Evolutionary conservation across 495 filamentous ascomycete species (phyloP).

Genomic region (Aspergillus steynii): DNA sequence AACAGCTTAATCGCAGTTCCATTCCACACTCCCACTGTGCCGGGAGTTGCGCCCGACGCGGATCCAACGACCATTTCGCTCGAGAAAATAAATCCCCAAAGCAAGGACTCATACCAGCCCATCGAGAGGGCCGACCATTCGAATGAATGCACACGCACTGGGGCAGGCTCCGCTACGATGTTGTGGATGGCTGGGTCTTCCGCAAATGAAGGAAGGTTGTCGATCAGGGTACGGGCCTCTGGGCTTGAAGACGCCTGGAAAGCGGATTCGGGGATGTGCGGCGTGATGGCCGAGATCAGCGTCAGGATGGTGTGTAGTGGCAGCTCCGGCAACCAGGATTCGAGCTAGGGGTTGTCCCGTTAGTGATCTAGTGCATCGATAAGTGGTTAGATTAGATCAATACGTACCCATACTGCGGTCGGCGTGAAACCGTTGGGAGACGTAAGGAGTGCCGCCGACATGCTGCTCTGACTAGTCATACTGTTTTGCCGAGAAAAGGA

Average conservation of each 20-base stretch:
- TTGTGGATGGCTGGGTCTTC: slow-evolving; percentile 63
- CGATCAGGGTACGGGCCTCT: slow-evolving; percentile 38
- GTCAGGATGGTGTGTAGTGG: slow-evolving; percentile 89
- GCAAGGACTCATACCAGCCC: slow-evolving; percentile 93
- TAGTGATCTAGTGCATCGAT: slow-evolving; percentile 8
- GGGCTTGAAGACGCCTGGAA: slow-evolving; percentile 26
- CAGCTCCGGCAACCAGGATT: slow-evolving; percentile 89
- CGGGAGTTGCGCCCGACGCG: slow-evolving; percentile 52
- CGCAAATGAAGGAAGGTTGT: slow-evolving; percentile 58
- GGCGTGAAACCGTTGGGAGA: slow-evolving; percentile 69
- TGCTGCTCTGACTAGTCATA: slow-evolving; percentile 75
- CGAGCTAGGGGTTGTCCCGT: slow-evolving; percentile 60
- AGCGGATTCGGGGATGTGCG: slow-evolving; percentile 45
- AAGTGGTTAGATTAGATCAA: neutral
- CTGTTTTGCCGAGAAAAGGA: slow-evolving; percentile 92
- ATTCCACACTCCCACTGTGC: slow-evolving; percentile 95
- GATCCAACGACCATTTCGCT: slow-evolving; percentile 80
- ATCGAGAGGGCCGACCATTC: slow-evolving; percentile 92
- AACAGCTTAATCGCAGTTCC: slow-evolving; percentile 86
- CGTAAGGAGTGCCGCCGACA: slow-evolving; percentile 55
- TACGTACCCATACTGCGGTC: slow-evolving; percentile 67
- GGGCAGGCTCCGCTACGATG: slow-evolving; percentile 67
- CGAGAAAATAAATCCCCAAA: slow-evolving; percentile 95
- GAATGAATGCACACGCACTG: slow-evolving; percentile 82
- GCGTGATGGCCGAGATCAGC: slow-evolving; percentile 61